Conservation (phyloP, 805 yeast genomes). For the Metschnikowia picachoensis region DNA sequence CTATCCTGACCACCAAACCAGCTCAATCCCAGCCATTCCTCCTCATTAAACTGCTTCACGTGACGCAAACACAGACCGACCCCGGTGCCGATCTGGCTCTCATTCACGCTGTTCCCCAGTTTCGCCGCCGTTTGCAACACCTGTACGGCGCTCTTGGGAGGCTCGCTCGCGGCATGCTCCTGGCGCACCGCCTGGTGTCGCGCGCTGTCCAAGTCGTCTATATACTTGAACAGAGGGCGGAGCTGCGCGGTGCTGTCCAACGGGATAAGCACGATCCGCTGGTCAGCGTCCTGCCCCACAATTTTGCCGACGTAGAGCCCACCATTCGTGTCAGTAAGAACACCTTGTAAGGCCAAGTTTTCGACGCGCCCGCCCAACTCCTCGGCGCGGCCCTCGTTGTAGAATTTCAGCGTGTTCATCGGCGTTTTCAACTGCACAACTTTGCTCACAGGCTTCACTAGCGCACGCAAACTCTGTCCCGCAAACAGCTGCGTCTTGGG, state of each 20-base stretch:
- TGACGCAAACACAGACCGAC: conserved; percentile 40
- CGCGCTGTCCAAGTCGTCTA: conserved; percentile 55
- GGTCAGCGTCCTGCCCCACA: conserved; percentile 17
- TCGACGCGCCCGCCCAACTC: conserved; percentile 59
- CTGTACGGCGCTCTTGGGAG: conserved; percentile 29
- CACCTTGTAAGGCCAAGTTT: conserved; percentile 68
- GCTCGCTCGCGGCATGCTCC: conserved; percentile 25
- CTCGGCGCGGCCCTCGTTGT: conserved; percentile 58
- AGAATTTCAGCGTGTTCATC: conserved; percentile 61
- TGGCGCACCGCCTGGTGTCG: conserved; percentile 39
- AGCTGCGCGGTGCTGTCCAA: conserved; percentile 69
- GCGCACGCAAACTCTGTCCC: conserved; percentile 34
- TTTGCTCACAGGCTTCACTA: conserved; percentile 59
- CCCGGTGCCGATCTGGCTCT: conserved; percentile 26
- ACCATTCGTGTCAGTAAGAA: conserved; percentile 52
- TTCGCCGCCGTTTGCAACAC: conserved; percentile 41
- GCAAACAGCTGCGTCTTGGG: conserved; percentile 40
- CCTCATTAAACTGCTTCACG: conserved; percentile 39
- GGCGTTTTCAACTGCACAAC: conserved; percentile 76
- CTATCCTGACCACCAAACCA: conserved; percentile 25
- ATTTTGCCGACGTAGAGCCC: conserved; percentile 36
- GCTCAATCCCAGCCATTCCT: conserved; percentile 33
- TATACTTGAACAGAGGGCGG: conserved; percentile 76
- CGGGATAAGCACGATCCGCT: conserved; percentile 58
- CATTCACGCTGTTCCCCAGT: conserved; percentile 19